These are phyloP conservation scores for Polytrichum formosum DNA, from an alignment of 225 moss, liverwort and hornwort species.

Conservation along the genomic window DNA sequence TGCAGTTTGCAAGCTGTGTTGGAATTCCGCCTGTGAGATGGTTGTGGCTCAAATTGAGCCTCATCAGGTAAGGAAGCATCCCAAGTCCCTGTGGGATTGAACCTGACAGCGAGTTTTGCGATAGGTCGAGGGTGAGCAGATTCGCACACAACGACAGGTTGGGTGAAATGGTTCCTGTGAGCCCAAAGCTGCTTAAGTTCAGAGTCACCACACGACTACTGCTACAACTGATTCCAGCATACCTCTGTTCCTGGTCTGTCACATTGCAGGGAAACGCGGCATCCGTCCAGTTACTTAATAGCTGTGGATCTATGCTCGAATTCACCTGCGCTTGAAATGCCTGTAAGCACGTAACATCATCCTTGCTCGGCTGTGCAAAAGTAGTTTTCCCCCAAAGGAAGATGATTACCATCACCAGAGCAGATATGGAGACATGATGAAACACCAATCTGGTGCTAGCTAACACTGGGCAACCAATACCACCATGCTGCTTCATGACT, in stretches of 20 bases:
- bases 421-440: background rate
- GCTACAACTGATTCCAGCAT: slow-evolving; percentile 58
- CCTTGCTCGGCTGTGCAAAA: slow-evolving; percentile 28
- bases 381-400: background rate
- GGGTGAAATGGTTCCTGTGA: slow-evolving; percentile 62
- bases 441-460: too few relatives aligned
- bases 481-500: too few relatives aligned
- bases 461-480: too few relatives aligned
- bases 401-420: background rate
- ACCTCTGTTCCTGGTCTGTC: slow-evolving; percentile 17
- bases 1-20: slow-evolving; percentile 56
- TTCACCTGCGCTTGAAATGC: slow-evolving; percentile 37
- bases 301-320: background rate
- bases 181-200: slow-evolving; percentile 35
- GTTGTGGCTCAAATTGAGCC: slow-evolving; percentile 68
- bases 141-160: slow-evolving; percentile 58
- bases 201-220: slow-evolving; percentile 55
- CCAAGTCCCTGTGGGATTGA: slow-evolving; percentile 53
- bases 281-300: slow-evolving; percentile 65
- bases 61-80: slow-evolving; percentile 50
- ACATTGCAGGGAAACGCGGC: slow-evolving; percentile 65
- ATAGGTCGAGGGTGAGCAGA: slow-evolving; percentile 65
- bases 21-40: slow-evolving; percentile 62
- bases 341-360: slow-evolving; percentile 60
- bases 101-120: slow-evolving; percentile 60